These are phyloP conservation scores for Cyclocybe cylindracea DNA, from an alignment of 768 basidiomycete genomes.

Conservation along the genomic window DNA sequence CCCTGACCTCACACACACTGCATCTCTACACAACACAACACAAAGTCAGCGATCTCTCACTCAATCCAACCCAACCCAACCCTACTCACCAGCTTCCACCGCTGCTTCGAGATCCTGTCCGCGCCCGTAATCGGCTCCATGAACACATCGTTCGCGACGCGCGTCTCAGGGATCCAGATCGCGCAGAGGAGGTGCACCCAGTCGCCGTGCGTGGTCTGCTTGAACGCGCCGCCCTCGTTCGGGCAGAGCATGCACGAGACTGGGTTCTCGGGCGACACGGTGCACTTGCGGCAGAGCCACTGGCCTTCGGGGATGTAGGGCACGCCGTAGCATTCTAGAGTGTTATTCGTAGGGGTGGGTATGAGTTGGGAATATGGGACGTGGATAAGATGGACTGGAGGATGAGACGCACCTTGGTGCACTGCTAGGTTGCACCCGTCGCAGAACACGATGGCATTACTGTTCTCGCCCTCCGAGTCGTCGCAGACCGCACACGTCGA, in stretches of 20 bases:
- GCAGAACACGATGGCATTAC: constrained; percentile 98
- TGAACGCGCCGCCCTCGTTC: constrained; percentile 97
- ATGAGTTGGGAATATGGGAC: no score
- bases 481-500: constrained; percentile 97
- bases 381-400: no score
- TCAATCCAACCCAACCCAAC: no score
- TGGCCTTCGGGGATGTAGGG: constrained; percentile 99
- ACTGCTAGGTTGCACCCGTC: constrained; percentile 99
- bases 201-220: constrained; percentile 88
- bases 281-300: constrained; percentile 98
- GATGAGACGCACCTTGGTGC: constrained; percentile 79
- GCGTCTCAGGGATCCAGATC: constrained; percentile 95
- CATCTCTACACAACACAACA: constrained; percentile 39
- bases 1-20: constrained; percentile 43
- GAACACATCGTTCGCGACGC: constrained; percentile 91
- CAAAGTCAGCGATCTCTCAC: background rate
- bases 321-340: constrained; percentile 93
- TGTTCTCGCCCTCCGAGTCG: constrained; percentile 97
- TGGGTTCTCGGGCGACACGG: constrained; percentile 94
- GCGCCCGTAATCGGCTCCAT: constrained; percentile 97
- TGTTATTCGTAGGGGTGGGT: background rate
- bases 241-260: constrained; percentile 91
- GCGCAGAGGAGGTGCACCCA: constrained; percentile 98
- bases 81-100: constrained; percentile 87
- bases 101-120: constrained; percentile 82